A percentile compares a stretch with the other conserved stretches of the same genome.
Evolutionary conservation across 306 rosid genomes (phyloP).

Genomic region (Casuarina glauca): DNA sequence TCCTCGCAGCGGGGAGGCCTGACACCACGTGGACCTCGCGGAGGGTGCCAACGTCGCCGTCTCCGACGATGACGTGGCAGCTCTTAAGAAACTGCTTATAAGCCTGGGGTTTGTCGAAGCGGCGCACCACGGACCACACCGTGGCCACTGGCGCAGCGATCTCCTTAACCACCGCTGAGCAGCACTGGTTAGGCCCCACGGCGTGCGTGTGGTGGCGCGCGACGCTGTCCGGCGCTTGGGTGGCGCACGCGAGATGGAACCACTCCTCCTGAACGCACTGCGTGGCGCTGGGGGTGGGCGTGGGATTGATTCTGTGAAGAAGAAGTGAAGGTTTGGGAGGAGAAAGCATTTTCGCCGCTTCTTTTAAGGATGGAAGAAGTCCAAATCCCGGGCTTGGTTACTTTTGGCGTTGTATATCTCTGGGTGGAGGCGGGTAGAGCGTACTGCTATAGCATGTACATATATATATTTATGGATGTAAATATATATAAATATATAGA

Average conservation of each 20-base stretch:
- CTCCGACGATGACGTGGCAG: slow-evolving; percentile 83
- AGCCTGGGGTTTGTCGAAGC: slow-evolving; percentile 94
- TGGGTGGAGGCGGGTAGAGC: not conserved
- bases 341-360: slow-evolving; percentile 37
- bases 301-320: slow-evolving; percentile 50
- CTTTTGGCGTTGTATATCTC: not conserved
- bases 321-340: slow-evolving; percentile 55
- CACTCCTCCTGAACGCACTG: slow-evolving; percentile 11
- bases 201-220: slow-evolving; percentile 63
- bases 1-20: slow-evolving; percentile 82
- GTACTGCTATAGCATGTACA: not conserved
- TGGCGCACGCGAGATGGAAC: not conserved
- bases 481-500: too few species aligned
- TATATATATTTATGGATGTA: not conserved
- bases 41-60: slow-evolving; percentile 84
- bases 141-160: slow-evolving; percentile 78
- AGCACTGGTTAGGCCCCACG: slow-evolving; percentile 59
- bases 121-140: slow-evolving; percentile 92
- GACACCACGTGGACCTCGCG: slow-evolving; percentile 81
- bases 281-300: slow-evolving; percentile 4
- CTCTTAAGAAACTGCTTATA: slow-evolving; percentile 92
- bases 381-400: too few species aligned
- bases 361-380: too few species aligned
- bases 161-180: slow-evolving; percentile 80
- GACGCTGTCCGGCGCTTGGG: slow-evolving; percentile 52